Conservation (phyloP, 1,139 yeast species). For the Hemisphaericaspora subhashii region DNA sequence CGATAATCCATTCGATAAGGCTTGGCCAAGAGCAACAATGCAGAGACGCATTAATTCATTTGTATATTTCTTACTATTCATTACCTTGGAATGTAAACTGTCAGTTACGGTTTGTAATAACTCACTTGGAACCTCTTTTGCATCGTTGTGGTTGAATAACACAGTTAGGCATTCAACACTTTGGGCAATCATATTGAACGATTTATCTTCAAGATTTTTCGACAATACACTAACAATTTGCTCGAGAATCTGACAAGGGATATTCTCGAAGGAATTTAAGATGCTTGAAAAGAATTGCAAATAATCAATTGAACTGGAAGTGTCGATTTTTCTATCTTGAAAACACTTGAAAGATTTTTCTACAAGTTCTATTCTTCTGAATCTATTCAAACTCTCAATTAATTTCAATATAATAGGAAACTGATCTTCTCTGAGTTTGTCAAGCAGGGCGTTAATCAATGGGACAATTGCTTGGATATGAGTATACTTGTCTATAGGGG, state of each 20-base stretch:
- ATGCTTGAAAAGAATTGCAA: conserved; percentile 29
- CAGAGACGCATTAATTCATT: conserved; percentile 53
- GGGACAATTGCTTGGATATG: conserved; percentile 15
- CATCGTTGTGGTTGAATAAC: conserved; percentile 9
- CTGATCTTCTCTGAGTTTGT: conserved; percentile 20
- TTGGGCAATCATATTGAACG: conserved; percentile 50
- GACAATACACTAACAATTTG: conserved; percentile 46
- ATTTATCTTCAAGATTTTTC: conserved; percentile 35
- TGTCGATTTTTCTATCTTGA: conserved; percentile 17
- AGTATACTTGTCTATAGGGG: conserved; percentile 17
- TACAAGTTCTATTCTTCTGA: conserved; percentile 21
- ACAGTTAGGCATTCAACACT: conserved; percentile 39
- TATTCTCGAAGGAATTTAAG: conserved; percentile 14
- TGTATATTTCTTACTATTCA: conserved; percentile 43
- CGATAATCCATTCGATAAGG: conserved; percentile 18
- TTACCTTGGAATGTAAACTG: conserved; percentile 31
- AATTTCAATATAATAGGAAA: conserved; percentile 27
- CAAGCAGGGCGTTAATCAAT: conserved; percentile 12
- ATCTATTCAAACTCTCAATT: conserved; percentile 28
- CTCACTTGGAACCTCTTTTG: conserved; percentile 34
- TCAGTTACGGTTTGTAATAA: conserved; percentile 17
- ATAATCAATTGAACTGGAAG: conserved; percentile 26
- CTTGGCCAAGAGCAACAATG: conserved; percentile 34
- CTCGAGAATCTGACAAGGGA: conserved; percentile 19
- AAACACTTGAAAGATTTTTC: conserved; percentile 21